Base-by-base conservation (phyloP, 2,329 filamentous ascomycete species). In the Diaporthe eres region DNA sequence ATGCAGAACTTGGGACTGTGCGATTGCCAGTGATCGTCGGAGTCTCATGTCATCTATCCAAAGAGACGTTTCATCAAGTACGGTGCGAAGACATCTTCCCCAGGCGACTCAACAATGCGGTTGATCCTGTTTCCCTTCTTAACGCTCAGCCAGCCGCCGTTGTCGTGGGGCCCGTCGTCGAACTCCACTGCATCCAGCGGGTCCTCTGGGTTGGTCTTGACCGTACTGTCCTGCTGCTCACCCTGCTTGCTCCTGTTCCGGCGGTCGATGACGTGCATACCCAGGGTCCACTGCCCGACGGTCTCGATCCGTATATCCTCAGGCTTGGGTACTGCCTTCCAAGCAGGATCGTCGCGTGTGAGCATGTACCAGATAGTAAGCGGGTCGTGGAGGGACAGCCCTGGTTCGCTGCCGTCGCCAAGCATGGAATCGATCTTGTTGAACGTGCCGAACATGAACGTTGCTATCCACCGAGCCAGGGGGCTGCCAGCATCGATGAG, bases 231-330 rank as follows among this genome's bases (percentile, higher is more conserved):
- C 60, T 79, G 75, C 77, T 87, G 39, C 39, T 71, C 86, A 15
- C 85, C 88, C 8, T 87, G 87, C 81, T 91, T 91, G 77, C 85
- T 87, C 72, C 91, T 85, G 51, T 86, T 85, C 60, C 97, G 90
- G 49, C 92, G 89, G 86, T 99, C 97, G 55, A 95, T 87, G 44
- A 98, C 89, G 81, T 95, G 96, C 92, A 97, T 96, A 1, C 97
- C 96, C 74, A 95, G 89, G 61, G 96, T 98, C 97, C 97, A 99
- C 86, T 98, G 97, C 2, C 96, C 97, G 3, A 90, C 87, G 0
- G 95, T 97, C 85, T 99, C 97, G 55, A 99, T 88, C 28, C 97
- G 90, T 74, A 99, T 93, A 82, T 99, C 97, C 83, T 98, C 94
- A 0, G 88, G 91, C 75, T 89, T 87, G 19, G 86, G 83, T 1